Evolutionary conservation across 1,284 basidiomycete species (phyloP), one percentile per base, ranked within the genome.

Genomic region (Fomitopsis betulina): DNA sequence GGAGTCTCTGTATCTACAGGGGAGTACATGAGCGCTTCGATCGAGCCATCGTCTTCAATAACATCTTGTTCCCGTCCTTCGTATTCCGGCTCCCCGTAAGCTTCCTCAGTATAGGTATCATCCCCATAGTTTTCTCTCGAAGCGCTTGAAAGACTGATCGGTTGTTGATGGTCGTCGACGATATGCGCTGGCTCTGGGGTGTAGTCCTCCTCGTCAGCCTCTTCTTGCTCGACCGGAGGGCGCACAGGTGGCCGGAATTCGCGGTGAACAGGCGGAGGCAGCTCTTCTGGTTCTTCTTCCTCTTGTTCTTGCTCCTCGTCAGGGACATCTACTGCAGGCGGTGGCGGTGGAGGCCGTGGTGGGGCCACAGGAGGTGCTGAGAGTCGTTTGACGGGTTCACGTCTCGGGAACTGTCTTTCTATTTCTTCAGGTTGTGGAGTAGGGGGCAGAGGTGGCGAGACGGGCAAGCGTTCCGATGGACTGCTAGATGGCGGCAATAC

Each of bases 111-210:
- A 49, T 63, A 57, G 13, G 60, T 53, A 39, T 54, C 21, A 7
- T 60, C 61, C n/a, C 53, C 60, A n/a, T 62, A 60, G 35, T 62
- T 58, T 19, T 23, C 47, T 10, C 60, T 19, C 21, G 60, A 50
- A 51, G 30, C 5, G n/a, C 32, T 19, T 10, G 49, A 51, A 19
- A 49, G 40, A 58, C 40, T 39, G 13, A 51, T 15, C 13, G 39
- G 49, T 13, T 63, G 57, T 35, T 62, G 61, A 19, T 58, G 43
- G n/a, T 56, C 60, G 8, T 37, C 38, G n/a, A 61, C 54, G 21
- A 58, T 56, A 1, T 59, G 55, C 1, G 50, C 52, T 2, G 38
- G 53, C 21, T 57, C 56, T 6, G 57, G 21, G 51, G 21, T 8
- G 38, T 15, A 12, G 12, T 8, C 3, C 4, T 30, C 13, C 35